Evolutionary conservation across 306 rosid genomes (phyloP).

Genomic region (Alnus glutinosa): DNA sequence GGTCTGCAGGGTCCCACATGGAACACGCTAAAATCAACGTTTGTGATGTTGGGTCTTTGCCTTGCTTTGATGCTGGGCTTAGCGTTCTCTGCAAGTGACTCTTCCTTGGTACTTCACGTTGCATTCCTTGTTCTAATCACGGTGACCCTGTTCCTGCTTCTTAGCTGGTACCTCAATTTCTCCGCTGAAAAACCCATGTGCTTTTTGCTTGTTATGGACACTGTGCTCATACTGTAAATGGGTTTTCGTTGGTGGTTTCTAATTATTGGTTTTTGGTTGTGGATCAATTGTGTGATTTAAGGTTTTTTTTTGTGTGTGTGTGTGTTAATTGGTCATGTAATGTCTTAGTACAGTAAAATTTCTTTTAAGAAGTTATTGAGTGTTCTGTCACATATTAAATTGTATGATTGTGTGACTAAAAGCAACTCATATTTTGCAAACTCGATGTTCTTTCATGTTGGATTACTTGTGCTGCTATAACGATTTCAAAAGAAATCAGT

Average conservation of each 20-base stretch:
- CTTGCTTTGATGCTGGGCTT: conserved; percentile 75
- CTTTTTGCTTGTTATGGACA: background rate
- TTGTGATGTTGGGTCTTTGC: conserved; percentile 72
- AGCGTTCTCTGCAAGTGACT: conserved; percentile 87
- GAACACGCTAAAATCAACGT: conserved; percentile 65
- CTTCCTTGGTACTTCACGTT: conserved; percentile 74
- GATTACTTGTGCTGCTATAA: background rate
- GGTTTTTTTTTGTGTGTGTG: background rate
- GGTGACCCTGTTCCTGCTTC: conserved; percentile 70
- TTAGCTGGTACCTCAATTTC: conserved; percentile 65
- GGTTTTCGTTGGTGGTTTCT: conserved; percentile 2
- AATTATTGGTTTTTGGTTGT: background rate
- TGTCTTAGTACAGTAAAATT: background rate
- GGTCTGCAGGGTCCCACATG: conserved; percentile 76
- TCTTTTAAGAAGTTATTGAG: too few species aligned
- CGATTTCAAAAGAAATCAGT: background rate
- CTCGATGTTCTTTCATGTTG: background rate
- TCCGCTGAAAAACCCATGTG: conserved; percentile 1
- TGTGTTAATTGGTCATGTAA: background rate
- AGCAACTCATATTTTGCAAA: background rate
- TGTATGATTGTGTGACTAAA: background rate
- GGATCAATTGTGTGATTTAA: background rate
- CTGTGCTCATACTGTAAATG: background rate
- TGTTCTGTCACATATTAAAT: too few species aligned
- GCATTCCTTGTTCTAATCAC: conserved; percentile 70